Evolutionary conservation across 805 yeast genomes (phyloP), one percentile per base, ranked within the genome.

Genomic region (Cyberlindnera misumaiensis): DNA sequence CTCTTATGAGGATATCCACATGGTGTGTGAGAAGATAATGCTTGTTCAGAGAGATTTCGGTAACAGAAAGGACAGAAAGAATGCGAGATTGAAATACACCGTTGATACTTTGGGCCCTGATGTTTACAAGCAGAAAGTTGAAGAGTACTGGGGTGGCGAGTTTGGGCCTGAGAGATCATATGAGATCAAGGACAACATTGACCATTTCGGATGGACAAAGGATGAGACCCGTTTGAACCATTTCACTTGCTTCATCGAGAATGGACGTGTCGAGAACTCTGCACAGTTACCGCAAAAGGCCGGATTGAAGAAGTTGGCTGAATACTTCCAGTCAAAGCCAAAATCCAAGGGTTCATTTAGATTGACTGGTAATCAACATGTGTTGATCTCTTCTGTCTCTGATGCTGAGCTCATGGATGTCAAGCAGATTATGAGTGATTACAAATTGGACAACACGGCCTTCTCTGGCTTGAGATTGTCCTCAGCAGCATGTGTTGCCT

Each of bases 81-180:
- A 90, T 57, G 97, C 97, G 32, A 82, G 97, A 67, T 78, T 90
- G 68, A 90, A 90, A 81, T 90, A 90, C 64, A 90, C 97, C 25
- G 77, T 90, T 54, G 97, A 90, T 65, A 94, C 86, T 55, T 66
- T 90, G 75, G 90, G 95, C n/a, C 82, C 83, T 38, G 95, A 83
- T 7, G 83, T 71, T 18, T 90, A 80, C 74, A 82, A 80, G 62
- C 55, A 64, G 28, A 81, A 80, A 62, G 93, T 84, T 43, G 97
- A 90, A 66, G 88, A 84, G 54, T 68, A 77, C 42, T 75, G 84
- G 70, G 97, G 94, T 28, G 73, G 72, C 60, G 68, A 73, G 56
- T 84, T 90, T 48, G 84, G 70, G 50, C 77, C 78, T 32, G 80
- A 85, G 28, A 73, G 73, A 52, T 73, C 80, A 24, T 89, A 75